Conservation (phyloP, 129 eudicot genomes). For the Ambrosia artemisiifolia region DNA sequence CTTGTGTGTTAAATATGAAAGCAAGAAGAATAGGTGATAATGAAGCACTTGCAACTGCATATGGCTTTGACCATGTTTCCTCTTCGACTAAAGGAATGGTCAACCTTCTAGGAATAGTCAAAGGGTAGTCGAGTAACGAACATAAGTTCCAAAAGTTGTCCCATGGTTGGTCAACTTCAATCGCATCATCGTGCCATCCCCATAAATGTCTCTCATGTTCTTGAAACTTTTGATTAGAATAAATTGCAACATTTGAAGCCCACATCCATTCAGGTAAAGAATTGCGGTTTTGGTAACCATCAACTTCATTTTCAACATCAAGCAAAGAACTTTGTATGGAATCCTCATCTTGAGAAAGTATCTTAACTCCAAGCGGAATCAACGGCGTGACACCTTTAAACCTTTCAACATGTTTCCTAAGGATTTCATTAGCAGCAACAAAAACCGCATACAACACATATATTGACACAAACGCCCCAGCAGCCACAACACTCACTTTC, state of each 20-base stretch:
- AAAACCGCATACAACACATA: slow-evolving; percentile 68
- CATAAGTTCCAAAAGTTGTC: slow-evolving; percentile 60
- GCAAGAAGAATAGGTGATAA: slow-evolving; percentile 77
- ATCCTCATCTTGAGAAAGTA: slow-evolving; percentile 68
- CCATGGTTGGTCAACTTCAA: slow-evolving; percentile 37
- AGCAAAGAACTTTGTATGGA: slow-evolving; percentile 65
- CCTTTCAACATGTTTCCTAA: slow-evolving; percentile 66
- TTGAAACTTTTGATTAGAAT: slow-evolving; percentile 62
- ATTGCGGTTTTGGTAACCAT: slow-evolving; percentile 37
- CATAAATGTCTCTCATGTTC: slow-evolving; percentile 77
- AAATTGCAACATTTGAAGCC: slow-evolving; percentile 96
- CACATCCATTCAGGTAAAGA: slow-evolving; percentile 99
- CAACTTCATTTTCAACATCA: slow-evolving; percentile 53
- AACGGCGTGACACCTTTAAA: slow-evolving; percentile 78
- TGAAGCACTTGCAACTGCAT: slow-evolving; percentile 73
- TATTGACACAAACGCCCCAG: slow-evolving; percentile 63
- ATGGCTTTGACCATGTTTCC: slow-evolving; percentile 80
- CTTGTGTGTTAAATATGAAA: slow-evolving; percentile 58
- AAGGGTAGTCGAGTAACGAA: slow-evolving; percentile 57
- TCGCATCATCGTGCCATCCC: slow-evolving; percentile 89
- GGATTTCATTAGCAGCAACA: slow-evolving; percentile 81
- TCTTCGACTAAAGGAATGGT: slow-evolving; percentile 93
- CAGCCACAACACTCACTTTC: slow-evolving; percentile 59
- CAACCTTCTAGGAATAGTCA: slow-evolving; percentile 62
- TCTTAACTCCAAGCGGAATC: slow-evolving; percentile 73